A percentile compares a stretch with the other conserved stretches of the same genome.
These are phyloP conservation scores for Leccinum insigne DNA, from an alignment of 1,284 basidiomycete species.

Conservation along the genomic window DNA sequence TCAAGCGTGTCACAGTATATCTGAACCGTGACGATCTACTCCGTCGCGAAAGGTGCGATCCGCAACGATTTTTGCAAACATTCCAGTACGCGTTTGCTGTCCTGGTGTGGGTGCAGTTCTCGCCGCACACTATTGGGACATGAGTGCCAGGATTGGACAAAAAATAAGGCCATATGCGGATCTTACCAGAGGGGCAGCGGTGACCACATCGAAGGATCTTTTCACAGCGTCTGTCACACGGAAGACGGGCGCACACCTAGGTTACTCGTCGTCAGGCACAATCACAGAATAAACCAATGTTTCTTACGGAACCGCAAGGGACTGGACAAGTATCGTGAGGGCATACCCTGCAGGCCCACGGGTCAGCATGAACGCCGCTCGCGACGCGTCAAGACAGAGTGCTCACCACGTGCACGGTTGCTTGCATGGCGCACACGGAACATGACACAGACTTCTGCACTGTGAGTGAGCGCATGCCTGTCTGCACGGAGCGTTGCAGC, in stretches of 20 bases:
- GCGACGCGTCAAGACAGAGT: background rate
- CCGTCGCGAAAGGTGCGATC: no score
- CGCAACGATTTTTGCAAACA: no score
- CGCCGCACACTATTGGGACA: constrained; percentile 58
- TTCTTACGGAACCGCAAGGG: constrained; percentile 69
- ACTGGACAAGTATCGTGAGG: constrained; percentile 56
- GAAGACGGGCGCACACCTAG: constrained; percentile 66
- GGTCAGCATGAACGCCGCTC: background rate
- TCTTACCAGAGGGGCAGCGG: constrained; percentile 63
- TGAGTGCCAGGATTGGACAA: constrained; percentile 4
- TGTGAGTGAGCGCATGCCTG: constrained; percentile 56
- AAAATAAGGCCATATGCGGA: background rate
- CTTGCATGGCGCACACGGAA: constrained; percentile 64
- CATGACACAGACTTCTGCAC: constrained; percentile 51
- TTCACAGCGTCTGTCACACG: constrained; percentile 61
- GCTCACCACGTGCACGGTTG: constrained; percentile 58
- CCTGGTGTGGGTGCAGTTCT: constrained; percentile 44
- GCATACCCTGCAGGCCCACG: constrained; percentile 43
- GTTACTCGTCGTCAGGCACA: constrained; percentile 1
- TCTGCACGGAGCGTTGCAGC: constrained; percentile 51
- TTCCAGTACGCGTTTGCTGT: no score
- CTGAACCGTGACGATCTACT: no score
- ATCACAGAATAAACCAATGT: background rate
- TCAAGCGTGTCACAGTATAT: no score
- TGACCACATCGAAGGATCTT: constrained; percentile 57